A percentile compares a stretch with the other conserved stretches of the same genome.
Evolutionary conservation across 768 basidiomycete species (phyloP).

Genomic region (Austroboletus festivus): DNA sequence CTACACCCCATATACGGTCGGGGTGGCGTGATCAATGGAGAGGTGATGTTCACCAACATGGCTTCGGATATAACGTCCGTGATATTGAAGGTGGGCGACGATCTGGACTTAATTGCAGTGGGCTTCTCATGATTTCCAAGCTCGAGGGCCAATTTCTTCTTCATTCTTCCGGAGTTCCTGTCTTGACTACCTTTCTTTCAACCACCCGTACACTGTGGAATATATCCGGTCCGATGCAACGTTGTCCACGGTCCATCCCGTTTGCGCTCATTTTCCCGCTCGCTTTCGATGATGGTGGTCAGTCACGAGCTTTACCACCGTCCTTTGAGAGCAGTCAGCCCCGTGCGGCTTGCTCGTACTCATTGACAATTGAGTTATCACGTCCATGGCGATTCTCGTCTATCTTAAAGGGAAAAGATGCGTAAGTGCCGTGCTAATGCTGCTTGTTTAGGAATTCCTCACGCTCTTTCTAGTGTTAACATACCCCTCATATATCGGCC

Average conservation of each 20-base stretch:
- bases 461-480: constrained; percentile 35
- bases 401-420: constrained; percentile 45
- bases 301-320: constrained; percentile 45
- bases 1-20: constrained; percentile 21
- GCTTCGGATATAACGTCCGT: constrained; percentile 18
- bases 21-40: constrained; percentile 21
- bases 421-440: constrained; percentile 31
- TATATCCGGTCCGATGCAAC: constrained; percentile 6
- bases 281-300: constrained; percentile 38
- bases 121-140: constrained; percentile 7
- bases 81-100: constrained; percentile 19
- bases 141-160: constrained; percentile 26
- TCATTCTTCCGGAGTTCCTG: constrained; percentile 8
- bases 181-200: constrained; percentile 19
- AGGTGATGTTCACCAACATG: constrained; percentile 17
- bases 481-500: constrained; percentile 53
- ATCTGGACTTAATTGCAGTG: background rate
- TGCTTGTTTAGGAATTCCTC: background rate
- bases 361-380: constrained; percentile 41
- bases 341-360: constrained; percentile 42
- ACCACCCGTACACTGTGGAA: constrained; percentile 18
- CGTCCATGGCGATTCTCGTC: constrained; percentile 39
- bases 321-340: constrained; percentile 32
- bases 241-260: constrained; percentile 36
- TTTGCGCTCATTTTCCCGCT: constrained; percentile 47